These are phyloP conservation scores for Botryotinia globosa DNA, from an alignment of 2,329 filamentous ascomycete genomes.

Conservation along the genomic window DNA sequence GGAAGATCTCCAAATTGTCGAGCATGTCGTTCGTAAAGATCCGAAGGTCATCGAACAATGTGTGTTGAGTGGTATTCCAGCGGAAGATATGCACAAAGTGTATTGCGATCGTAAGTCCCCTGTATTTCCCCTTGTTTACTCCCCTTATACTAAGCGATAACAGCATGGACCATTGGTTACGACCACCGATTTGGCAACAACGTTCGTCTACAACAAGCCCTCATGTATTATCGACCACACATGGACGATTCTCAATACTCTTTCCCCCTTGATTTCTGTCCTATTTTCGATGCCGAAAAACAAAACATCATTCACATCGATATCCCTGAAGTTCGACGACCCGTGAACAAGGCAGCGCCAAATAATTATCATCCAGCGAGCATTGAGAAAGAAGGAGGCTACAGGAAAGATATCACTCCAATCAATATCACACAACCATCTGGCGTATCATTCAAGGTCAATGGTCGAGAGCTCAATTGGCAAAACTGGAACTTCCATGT, in stretches of 20 bases:
- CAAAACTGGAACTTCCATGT: conserved; percentile 93
- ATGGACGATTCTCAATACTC: conserved; percentile 86
- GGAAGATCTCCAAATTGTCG: conserved; percentile 82
- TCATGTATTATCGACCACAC: conserved; percentile 93
- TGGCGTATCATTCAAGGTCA: conserved; percentile 79
- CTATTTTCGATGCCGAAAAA: conserved; percentile 86
- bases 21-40: conserved; percentile 71
- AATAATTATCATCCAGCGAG: conserved; percentile 78
- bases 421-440: conserved; percentile 86
- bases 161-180: conserved; percentile 90
- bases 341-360: conserved; percentile 66
- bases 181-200: conserved; percentile 82
- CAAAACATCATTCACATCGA: conserved; percentile 52
- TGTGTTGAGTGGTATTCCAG: conserved; percentile 73
- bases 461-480: conserved; percentile 75
- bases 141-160: conserved; percentile 26
- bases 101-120: conserved; percentile 74
- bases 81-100: conserved; percentile 87
- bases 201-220: conserved; percentile 80
- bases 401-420: conserved; percentile 75
- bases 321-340: conserved; percentile 72
- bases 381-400: conserved; percentile 72
- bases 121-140: background rate
- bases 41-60: conserved; percentile 90
- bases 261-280: conserved; percentile 89